Base-by-base conservation (phyloP, 768 basidiomycete genomes). In the Pleurotus platypus region DNA sequence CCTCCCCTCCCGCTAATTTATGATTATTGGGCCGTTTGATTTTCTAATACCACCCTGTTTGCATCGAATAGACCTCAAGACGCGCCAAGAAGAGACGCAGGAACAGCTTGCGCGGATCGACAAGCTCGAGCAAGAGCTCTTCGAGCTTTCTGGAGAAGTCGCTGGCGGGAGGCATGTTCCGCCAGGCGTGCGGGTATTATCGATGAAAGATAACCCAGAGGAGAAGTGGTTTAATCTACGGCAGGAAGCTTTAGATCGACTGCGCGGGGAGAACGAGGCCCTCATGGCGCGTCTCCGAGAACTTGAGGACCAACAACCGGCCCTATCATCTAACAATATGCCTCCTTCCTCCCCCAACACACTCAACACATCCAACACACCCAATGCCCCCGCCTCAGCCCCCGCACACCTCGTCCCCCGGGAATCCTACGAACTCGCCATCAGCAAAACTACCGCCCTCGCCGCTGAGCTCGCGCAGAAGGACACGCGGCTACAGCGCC, bases 231-330 rank as follows among this genome's bases (percentile, higher is more conserved):
- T 82, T 12, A 90, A 91, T 46, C 72, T 92, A 26, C 79, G 94
- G 48, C 80, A 86, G 60, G 86, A 80, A 18, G 85, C 80, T 16
- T 78, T 98, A 74, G 86, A 94, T 38, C 75, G 87, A 18, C 74
- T 98, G 35, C 85, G 81, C 70, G 74, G 71, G 43, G 96, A 99
- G 76, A 99, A 98, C 65, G 82, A 84, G 46, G 93, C 90, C 1
- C 72, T 98, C 16, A 70, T 96, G 59, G 80, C 77, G 47, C 73
- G 88, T 45, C 65, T 96, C 55, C 76, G 73, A 61, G 84, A 83
- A 12, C 70, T 92, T 4, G 89, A 89, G 64, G 73, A 69, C 22
- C 72, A 66, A 8, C 73, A 71, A 13, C 69, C 62, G 2, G 50
- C 62, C 47, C 57, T 58, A 7, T 3, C 30, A 35, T 9, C 30